phyloP scores from a whole-genome alignment of 805 yeast species.

The Kurtzmaniella cleridarum region DNA sequence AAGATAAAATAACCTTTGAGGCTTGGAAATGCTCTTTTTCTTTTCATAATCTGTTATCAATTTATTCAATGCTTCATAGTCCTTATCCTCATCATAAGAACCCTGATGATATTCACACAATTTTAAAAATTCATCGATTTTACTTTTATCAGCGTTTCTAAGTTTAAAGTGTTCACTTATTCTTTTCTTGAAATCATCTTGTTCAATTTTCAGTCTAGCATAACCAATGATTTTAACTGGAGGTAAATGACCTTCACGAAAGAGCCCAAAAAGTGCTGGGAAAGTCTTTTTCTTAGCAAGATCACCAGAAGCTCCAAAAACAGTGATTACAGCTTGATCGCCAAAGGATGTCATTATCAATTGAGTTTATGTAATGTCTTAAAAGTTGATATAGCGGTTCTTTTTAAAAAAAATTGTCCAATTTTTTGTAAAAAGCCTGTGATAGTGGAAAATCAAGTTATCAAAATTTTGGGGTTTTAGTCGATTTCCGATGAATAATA shows the following conservation, averaged over 20 bases:
- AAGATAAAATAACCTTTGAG: constrained; percentile 83
- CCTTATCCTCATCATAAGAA: constrained; percentile 73
- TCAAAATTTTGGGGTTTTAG: too few species aligned
- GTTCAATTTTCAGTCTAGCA: constrained; percentile 75
- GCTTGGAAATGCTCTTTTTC: constrained; percentile 36
- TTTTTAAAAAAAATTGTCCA: too few species aligned
- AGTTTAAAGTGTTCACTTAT: constrained; percentile 56
- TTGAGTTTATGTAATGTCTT: background rate
- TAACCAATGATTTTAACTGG: constrained; percentile 77
- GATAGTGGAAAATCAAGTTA: too few species aligned
- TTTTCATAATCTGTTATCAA: constrained; percentile 57
- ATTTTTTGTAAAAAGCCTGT: too few species aligned
- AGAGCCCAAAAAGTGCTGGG: constrained; percentile 75
- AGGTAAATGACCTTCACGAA: constrained; percentile 66
- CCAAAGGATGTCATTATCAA: constrained; percentile 43
- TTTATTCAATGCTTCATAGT: constrained; percentile 55
- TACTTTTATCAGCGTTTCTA: constrained; percentile 38
- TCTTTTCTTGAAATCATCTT: constrained; percentile 63
- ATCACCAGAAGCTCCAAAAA: constrained; percentile 94
- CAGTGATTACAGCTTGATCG: constrained; percentile 67
- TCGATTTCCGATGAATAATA: too few species aligned
- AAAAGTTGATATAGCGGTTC: too few species aligned
- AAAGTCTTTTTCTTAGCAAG: constrained; percentile 93
- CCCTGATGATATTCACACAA: constrained; percentile 70
- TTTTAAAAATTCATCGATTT: constrained; percentile 58